Percentiles rank a stretch among this genome's conserved stretches.
phyloP scores from a whole-genome alignment of 768 basidiomycete species.

The Boletus reticuloceps region DNA sequence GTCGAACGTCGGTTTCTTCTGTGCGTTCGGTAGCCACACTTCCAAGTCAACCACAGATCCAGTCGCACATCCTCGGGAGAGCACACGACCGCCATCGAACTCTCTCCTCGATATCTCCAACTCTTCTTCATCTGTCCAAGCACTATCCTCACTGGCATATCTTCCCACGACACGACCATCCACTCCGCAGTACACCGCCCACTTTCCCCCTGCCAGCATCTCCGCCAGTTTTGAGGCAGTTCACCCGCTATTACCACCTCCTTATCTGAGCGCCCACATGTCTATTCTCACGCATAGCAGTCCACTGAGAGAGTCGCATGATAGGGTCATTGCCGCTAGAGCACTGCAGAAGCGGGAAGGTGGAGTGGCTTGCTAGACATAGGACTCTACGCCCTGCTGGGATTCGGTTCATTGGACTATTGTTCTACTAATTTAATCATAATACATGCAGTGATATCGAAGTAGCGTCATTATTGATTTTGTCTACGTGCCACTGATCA shows the following conservation, averaged over 20 bases:
- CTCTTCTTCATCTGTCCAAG: constrained; percentile 48
- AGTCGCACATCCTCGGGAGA: constrained; percentile 31
- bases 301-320: constrained; percentile 69
- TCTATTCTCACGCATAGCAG: constrained; percentile 63
- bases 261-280: constrained; percentile 69
- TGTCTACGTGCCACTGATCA: background rate
- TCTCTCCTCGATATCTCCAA: constrained; percentile 50
- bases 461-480: background rate
- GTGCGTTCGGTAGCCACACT: constrained; percentile 58
- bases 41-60: constrained; percentile 39
- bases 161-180: constrained; percentile 41
- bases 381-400: background rate
- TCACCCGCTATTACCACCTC: constrained; percentile 70
- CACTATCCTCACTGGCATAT: constrained; percentile 55
- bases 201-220: constrained; percentile 65
- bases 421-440: constrained; percentile 6
- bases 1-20: constrained; percentile 58
- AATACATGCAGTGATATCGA: constrained; percentile 7
- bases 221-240: constrained; percentile 54
- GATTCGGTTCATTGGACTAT: constrained; percentile 14
- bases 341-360: constrained; percentile 28
- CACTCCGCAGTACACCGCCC: constrained; percentile 47
- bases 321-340: constrained; percentile 62
- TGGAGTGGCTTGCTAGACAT: background rate
- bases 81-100: constrained; percentile 50